Evolutionary conservation across 129 eudicot species (phyloP).

Genomic region (Deinandra increscens): DNA sequence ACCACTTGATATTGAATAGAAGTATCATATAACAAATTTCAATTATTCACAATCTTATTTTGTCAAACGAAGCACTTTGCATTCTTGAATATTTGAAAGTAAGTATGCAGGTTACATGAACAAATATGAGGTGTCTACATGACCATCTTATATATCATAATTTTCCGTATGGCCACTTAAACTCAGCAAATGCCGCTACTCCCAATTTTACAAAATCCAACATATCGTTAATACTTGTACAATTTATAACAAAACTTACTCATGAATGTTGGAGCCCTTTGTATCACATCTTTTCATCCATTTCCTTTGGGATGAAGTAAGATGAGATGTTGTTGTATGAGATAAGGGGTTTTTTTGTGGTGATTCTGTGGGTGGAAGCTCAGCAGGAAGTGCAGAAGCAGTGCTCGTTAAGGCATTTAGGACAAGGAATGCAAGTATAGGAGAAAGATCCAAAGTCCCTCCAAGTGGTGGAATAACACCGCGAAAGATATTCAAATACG

Average conservation of each 20-base stretch:
- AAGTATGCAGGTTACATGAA: no score
- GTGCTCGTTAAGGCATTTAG: slow-evolving; percentile 80
- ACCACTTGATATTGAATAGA: no score
- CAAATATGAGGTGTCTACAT: no score
- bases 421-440: slow-evolving; percentile 84
- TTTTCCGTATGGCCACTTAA: no score
- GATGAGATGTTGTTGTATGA: slow-evolving; percentile 30
- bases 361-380: slow-evolving; percentile 50
- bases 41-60: no score
- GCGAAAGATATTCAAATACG: slow-evolving; percentile 89
- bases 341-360: slow-evolving; percentile 34
- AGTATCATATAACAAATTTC: no score
- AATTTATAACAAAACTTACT: slow-evolving; percentile 6
- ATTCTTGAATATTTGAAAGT: neutral
- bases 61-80: no score
- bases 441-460: slow-evolving; percentile 94
- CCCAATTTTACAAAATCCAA: no score
- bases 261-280: slow-evolving; percentile 28
- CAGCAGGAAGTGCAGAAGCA: slow-evolving; percentile 97
- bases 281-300: slow-evolving; percentile 68
- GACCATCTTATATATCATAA: no score
- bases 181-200: no score
- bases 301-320: slow-evolving; percentile 58
- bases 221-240: neutral
- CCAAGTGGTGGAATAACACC: slow-evolving; percentile 95